Base-by-base conservation (phyloP, 768 basidiomycete species). In the Melanogaster broomeanus region DNA sequence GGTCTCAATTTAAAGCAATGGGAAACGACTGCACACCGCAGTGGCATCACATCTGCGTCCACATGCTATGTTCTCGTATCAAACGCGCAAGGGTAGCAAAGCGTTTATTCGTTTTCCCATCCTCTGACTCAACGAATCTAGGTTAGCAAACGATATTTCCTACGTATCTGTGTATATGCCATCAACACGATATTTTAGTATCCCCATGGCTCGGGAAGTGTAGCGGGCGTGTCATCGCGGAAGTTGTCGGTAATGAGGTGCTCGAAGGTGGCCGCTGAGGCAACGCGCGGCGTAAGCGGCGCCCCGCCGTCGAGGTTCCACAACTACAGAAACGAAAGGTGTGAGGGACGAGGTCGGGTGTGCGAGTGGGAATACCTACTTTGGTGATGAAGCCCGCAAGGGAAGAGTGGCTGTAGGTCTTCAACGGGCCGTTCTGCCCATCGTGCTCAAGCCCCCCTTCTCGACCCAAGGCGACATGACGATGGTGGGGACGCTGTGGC, bases 381-480 rank as follows among this genome's bases (percentile, higher is more conserved):
- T 64, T 65, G 55, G 41, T 42, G 39, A 65, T 46, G 30, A 64
- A 64, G 16, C 47, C 58, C 0, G 61, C 51, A 9, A 64, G 55
- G 10, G 63, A 60, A 2, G 63, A 57, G 15, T 64, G 63, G 15
- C 63, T 65, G 15, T 64, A 65, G 15, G 46, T 35, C 27, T 11
- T n/a, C 11, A 31, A 11, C 30, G 13, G 13, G 11, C 48, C 58
- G 15, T 55, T 8, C 22, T 24, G 28, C 0, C 50, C 58, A 10
- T 38, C 2, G 19, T 50, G 58, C 15, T 50, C 63, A 21, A 64
- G 52, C 7, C 46, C 4, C 63, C 63, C 24, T 64, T 55, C 18
- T 52, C 12, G 25, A 64, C 61, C 63, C 63, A 65, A 2, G 63
- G 63, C 0, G 63, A 64, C 48, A 64, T 50, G 31, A 55, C 49